Percentiles rank a stretch among this genome's conserved stretches.
Conservation (phyloP, 495 filamentous ascomycete species). For the Talaromyces ruber region DNA sequence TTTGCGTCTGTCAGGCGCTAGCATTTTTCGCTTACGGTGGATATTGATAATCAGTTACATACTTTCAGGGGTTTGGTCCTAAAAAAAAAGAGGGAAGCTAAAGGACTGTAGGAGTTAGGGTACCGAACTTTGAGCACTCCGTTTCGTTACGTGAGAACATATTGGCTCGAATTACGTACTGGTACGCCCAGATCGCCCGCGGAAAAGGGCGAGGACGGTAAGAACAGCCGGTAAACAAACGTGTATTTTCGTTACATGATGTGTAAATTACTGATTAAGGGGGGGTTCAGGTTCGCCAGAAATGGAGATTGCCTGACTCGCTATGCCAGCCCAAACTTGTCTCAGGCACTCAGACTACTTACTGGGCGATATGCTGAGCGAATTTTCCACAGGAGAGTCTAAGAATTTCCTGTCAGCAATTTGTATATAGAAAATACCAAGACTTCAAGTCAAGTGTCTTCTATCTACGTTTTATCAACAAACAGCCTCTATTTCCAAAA, state of each 20-base stretch:
- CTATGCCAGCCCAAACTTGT: background rate
- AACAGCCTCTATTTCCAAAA: no score
- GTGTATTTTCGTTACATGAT: background rate
- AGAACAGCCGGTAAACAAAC: background rate
- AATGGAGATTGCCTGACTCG: background rate
- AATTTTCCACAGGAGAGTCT: no score
- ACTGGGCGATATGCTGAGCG: no score
- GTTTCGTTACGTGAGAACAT: background rate
- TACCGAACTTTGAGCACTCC: background rate
- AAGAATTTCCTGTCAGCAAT: no score
- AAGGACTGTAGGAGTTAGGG: background rate
- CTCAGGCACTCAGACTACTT: no score
- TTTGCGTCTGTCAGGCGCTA: background rate
- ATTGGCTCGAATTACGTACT: background rate
- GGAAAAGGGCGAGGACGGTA: background rate
- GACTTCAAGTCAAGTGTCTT: no score
- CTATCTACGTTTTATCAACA: no score
- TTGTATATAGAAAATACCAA: no score
- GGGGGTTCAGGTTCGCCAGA: background rate
- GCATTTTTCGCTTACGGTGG: background rate
- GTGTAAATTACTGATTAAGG: background rate
- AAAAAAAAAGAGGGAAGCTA: background rate
- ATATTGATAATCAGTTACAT: background rate
- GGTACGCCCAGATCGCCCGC: background rate
- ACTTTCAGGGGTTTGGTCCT: background rate